Percentiles rank a stretch among this genome's conserved stretches.
Conservation (phyloP, 139 green algal species). For the Deuterostichococcus epilithicus region DNA sequence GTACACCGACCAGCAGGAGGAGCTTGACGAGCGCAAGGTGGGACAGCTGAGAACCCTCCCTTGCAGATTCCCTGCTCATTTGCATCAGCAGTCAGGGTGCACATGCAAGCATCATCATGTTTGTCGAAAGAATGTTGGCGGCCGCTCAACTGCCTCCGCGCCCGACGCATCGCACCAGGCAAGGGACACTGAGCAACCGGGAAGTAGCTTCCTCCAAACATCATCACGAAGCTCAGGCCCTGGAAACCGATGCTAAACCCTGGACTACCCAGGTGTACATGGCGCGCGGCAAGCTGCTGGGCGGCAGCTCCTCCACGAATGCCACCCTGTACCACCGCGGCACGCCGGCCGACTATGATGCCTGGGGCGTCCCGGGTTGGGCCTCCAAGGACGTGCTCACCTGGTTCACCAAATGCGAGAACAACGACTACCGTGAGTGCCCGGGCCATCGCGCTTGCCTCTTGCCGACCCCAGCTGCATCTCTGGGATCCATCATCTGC, state of each 20-base stretch:
- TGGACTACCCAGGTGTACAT: constrained; percentile 68
- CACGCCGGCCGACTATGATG: constrained; percentile 73
- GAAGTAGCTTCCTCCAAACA: too few relatives aligned
- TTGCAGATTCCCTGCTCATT: too few relatives aligned
- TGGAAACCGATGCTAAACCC: too few relatives aligned
- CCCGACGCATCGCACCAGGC: too few relatives aligned
- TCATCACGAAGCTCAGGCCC: too few relatives aligned
- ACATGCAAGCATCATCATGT: too few relatives aligned
- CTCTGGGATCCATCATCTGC: background rate
- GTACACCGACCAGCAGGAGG: constrained; percentile 53
- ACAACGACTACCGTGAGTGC: constrained; percentile 44
- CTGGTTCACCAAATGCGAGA: constrained; percentile 75
- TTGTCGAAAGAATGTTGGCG: too few relatives aligned
- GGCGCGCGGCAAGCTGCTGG: constrained; percentile 75
- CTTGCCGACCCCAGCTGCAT: background rate
- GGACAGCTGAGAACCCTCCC: background rate
- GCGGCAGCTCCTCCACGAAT: constrained; percentile 82
- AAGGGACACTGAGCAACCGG: too few relatives aligned
- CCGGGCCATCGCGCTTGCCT: background rate
- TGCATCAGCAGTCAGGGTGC: too few relatives aligned
- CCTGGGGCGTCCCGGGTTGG: constrained; percentile 79
- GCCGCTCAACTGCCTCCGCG: too few relatives aligned
- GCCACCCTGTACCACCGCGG: constrained; percentile 88
- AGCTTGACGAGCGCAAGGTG: constrained; percentile 56
- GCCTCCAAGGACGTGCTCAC: constrained; percentile 62